Conservation (phyloP, 129 eudicot species). For the Flaveria trinervia region DNA sequence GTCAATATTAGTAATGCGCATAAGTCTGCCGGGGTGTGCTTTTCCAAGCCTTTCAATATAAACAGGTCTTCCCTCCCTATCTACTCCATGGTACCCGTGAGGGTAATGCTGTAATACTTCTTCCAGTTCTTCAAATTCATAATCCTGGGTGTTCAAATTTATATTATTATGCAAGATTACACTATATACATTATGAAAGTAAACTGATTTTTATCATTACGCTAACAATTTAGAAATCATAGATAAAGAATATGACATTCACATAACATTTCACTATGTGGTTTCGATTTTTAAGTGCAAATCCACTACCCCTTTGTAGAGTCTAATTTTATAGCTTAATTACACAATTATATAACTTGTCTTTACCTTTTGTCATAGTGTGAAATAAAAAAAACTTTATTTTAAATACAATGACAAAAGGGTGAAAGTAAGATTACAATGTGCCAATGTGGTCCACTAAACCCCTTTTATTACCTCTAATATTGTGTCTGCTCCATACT, state of each 20-base stretch:
- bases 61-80: slow-evolving; percentile 90
- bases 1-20: slow-evolving; percentile 72
- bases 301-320: background rate
- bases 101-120: slow-evolving; percentile 91
- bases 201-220: background rate
- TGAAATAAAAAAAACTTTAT: background rate
- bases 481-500: slow-evolving; percentile 86
- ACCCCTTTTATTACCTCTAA: slow-evolving; percentile 58
- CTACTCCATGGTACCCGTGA: slow-evolving; percentile 98
- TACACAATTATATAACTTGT: background rate
- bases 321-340: background rate
- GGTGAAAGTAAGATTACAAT: background rate
- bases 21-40: slow-evolving; percentile 83
- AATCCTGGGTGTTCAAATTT: slow-evolving; percentile 51
- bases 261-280: background rate
- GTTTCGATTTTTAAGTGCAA: slow-evolving; percentile 4
- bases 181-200: background rate
- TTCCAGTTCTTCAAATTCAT: slow-evolving; percentile 73
- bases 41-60: slow-evolving; percentile 93
- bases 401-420: background rate
- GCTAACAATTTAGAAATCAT: background rate
- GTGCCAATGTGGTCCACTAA: background rate
- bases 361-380: background rate
- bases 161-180: slow-evolving; percentile 7
- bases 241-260: background rate